Evolutionary conservation across 345 rosid genomes (phyloP), one percentile per base, ranked within the genome.

Genomic region (Eucalyptus curtisii): DNA sequence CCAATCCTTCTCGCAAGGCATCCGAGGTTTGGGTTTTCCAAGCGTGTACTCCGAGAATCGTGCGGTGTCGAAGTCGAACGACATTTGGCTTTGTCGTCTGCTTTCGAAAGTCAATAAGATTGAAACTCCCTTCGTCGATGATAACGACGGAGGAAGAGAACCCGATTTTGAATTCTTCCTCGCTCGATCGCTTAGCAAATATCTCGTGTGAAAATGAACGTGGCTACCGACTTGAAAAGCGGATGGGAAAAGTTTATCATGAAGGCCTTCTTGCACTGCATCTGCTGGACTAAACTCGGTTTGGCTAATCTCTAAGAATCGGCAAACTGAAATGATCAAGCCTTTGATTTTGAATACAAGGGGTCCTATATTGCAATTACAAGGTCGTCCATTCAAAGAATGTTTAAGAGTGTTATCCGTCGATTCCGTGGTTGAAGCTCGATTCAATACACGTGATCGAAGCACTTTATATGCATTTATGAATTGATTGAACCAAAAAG

Each of bases 391-490:
- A 19, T 37, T 19, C 15, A 37, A 33, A 10, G 82, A 76, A 76
- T 9, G 81, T 71, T 19, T 37, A 11, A 24, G 25, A 30, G 71
- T 30, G 4, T 30, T 16, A 7, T 27, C 71, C 3, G 71, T 14
- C 3, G 5, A n/a, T n/a, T 4, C 3, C 0, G 2, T 1, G 20
- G 5, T 64, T n/a, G 40, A 64, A n/a, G 68, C 16, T 30, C 2
- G 31, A 61, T 30, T 61, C 31, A 30, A 27, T 6, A 61, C 1
- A 0, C 0, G 33, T 30, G 4, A 61, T 27, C 8, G 16, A 13
- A 6, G 68, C 68, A 61, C 68, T 61, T 61, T 61, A 30, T 6
- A 61, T 30, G 17, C 33, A 61, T 61, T 30, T 33, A 1, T 6
- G 17, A 61, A 61, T 30, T 12, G 17, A 61, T 27, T 12, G 8